These are phyloP conservation scores for Russula sp. DNA, from an alignment of 768 basidiomycete genomes.

Conservation along the genomic window DNA sequence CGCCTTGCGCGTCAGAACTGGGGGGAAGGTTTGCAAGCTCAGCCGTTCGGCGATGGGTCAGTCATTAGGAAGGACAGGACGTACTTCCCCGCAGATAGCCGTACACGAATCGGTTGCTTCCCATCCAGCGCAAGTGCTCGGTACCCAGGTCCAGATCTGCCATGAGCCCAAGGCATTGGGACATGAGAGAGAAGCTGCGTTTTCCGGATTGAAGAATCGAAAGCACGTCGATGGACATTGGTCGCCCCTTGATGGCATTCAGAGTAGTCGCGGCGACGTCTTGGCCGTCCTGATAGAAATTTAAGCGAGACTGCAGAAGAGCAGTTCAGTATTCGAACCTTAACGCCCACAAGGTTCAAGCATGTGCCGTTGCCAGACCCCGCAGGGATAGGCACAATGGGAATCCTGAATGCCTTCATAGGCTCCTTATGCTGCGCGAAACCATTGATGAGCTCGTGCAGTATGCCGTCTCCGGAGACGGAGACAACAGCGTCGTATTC, in stretches of 20 bases:
- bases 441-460: constrained; percentile 83
- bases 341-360: constrained; percentile 65
- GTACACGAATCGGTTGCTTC: constrained; percentile 67
- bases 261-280: constrained; percentile 69
- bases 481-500: constrained; percentile 63
- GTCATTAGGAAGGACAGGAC: constrained; percentile 23
- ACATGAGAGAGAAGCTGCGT: constrained; percentile 71
- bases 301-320: not conserved
- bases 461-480: constrained; percentile 78
- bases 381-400: constrained; percentile 73
- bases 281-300: constrained; percentile 47
- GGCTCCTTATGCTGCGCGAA: constrained; percentile 61
- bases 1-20: constrained; percentile 55
- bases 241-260: constrained; percentile 74
- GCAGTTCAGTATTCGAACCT: constrained; percentile 36
- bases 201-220: constrained; percentile 65
- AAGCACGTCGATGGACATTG: constrained; percentile 73
- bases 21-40: not conserved
- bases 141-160: constrained; percentile 83
- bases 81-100: constrained; percentile 67
- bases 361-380: constrained; percentile 78
- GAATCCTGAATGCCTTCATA: constrained; percentile 54
- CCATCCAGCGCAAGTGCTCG: constrained; percentile 83
- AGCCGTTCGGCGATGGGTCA: not conserved
- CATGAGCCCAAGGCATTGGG: constrained; percentile 77